These are phyloP conservation scores for Nannochloropsis oceanica DNA, from an alignment of 108 stramenopile species.

Conservation along the genomic window DNA sequence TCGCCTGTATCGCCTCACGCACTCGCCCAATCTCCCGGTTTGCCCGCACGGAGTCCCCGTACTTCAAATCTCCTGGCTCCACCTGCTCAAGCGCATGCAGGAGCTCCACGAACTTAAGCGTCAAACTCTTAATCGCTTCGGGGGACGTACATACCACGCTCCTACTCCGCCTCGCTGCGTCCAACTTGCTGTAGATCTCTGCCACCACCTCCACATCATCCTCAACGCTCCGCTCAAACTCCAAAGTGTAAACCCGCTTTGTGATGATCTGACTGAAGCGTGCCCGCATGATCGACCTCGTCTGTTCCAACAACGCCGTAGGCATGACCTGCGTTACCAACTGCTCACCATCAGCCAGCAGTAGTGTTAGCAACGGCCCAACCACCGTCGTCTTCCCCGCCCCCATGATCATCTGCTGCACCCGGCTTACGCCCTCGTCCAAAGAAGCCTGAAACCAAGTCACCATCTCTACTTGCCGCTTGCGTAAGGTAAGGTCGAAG, in stretches of 20 bases:
- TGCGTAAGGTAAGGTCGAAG: constrained; percentile 12
- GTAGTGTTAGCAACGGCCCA: constrained; percentile 16
- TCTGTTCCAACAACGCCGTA: constrained; percentile 18
- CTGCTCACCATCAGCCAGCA: constrained; percentile 23
- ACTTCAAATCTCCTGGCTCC: constrained; percentile 3
- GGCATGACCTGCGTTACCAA: constrained; percentile 24
- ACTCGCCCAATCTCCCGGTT: not conserved
- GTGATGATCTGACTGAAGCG: constrained; percentile 5
- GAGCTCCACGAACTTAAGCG: constrained; percentile 19
- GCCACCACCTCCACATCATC: not conserved
- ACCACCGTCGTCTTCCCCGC: constrained; percentile 33
- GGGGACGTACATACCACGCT: constrained; percentile 25
- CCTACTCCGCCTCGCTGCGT: not conserved
- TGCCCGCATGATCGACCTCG: constrained; percentile 2
- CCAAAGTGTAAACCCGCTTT: constrained; percentile 18
- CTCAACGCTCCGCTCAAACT: constrained; percentile 3
- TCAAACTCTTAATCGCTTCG: constrained; percentile 15
- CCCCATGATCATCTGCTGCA: constrained; percentile 37
- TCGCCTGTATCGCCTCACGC: not conserved
- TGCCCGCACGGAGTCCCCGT: not conserved
- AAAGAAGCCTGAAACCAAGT: not conserved
- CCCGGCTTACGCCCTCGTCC: not conserved
- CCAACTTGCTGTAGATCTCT: not conserved
- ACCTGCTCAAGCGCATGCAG: constrained; percentile 1
- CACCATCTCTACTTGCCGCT: constrained; percentile 23